These are phyloP conservation scores for Sequoia sempervirens DNA, from an alignment of 75 land plant genomes.

Conservation along the genomic window DNA sequence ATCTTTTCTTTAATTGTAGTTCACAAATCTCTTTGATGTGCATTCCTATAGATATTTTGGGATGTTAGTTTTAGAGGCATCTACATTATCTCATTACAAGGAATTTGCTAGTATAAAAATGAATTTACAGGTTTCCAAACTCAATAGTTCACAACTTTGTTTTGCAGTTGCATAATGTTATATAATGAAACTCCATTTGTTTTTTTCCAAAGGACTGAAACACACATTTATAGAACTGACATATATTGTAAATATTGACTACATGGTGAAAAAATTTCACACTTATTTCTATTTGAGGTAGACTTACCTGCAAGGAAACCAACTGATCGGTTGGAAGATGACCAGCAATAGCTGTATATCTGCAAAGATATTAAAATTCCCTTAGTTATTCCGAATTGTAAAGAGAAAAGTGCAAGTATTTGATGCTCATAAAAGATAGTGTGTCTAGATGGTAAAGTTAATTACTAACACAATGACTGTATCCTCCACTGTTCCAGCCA, in stretches of 20 bases:
- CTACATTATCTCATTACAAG: not conserved
- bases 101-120: not conserved
- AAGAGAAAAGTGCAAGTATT: not conserved
- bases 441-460: not conserved
- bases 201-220: not conserved
- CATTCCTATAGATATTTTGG: not conserved
- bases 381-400: not conserved
- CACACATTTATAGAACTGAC: not conserved
- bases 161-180: not conserved
- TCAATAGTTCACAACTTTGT: not conserved
- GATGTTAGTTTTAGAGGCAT: not conserved
- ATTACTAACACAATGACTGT: constrained; percentile 71
- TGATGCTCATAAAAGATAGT: not conserved
- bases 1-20: not conserved
- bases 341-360: constrained; percentile 77
- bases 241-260: not conserved
- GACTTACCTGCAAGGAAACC: constrained; percentile 34
- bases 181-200: not conserved
- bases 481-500: constrained; percentile 88
- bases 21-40: not conserved
- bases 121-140: not conserved
- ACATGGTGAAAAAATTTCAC: not conserved
- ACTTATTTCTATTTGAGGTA: not conserved
- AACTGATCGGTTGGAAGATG: constrained; percentile 30
- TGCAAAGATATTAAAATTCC: constrained; percentile 17